Percentiles rank a stretch among this genome's conserved stretches.
Conservation (phyloP, 768 basidiomycete species). For the Kwoniella newhampshirensis region DNA sequence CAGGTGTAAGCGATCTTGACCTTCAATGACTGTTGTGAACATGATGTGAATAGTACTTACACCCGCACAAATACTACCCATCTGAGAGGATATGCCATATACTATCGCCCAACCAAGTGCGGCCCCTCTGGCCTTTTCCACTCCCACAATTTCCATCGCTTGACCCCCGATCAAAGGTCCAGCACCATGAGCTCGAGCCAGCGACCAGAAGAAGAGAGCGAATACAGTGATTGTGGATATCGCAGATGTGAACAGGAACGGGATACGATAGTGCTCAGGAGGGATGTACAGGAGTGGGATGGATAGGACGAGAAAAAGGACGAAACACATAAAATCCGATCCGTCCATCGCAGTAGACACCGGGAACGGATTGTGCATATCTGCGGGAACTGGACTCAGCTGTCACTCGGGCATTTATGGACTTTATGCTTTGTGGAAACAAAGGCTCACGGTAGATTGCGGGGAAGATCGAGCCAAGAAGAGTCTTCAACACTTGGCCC, state of each 20-base stretch:
- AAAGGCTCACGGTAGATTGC: constrained; percentile 30
- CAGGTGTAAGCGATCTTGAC: not conserved
- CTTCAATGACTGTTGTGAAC: not conserved
- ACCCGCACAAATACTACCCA: constrained; percentile 33
- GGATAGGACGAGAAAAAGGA: constrained; percentile 37
- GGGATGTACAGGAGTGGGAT: constrained; percentile 33
- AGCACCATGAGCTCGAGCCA: constrained; percentile 27
- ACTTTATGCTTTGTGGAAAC: too few species aligned
- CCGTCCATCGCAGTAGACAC: constrained; percentile 33
- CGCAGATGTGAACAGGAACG: constrained; percentile 31
- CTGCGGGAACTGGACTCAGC: constrained; percentile 15
- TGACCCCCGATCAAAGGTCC: constrained; percentile 37
- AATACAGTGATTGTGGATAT: constrained; percentile 29
- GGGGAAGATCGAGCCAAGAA: constrained; percentile 16
- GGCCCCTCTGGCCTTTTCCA: constrained; percentile 24
- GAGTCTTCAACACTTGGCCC: constrained; percentile 16
- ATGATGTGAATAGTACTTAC: not conserved
- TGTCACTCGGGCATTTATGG: constrained; percentile 28
- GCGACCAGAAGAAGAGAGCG: constrained; percentile 37
- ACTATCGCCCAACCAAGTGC: constrained; percentile 45
- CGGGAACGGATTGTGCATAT: constrained; percentile 41
- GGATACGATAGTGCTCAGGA: constrained; percentile 43
- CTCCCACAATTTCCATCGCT: constrained; percentile 20
- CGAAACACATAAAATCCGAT: constrained; percentile 40
- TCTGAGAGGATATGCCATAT: constrained; percentile 31